Base-by-base conservation (phyloP, 1,284 basidiomycete genomes). In the Tilletia walkeri region DNA sequence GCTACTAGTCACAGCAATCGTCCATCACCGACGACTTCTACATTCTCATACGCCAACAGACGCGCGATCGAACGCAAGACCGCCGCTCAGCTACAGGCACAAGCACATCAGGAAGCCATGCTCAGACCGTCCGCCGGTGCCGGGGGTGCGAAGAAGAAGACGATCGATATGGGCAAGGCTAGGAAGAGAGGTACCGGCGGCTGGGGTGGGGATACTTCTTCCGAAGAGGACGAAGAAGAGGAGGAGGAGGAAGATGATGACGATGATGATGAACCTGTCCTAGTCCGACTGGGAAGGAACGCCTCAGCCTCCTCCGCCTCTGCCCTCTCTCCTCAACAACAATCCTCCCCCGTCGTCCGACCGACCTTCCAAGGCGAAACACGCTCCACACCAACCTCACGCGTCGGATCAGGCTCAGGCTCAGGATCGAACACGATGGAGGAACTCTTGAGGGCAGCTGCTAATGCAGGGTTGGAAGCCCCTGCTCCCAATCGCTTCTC, bases 151-250 rank as follows among this genome's bases (percentile, higher is more conserved):
- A 14, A 54, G 63, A 76, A 77, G 70, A 71, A 67, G 48, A 77
- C 76, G 67, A 73, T 50, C 50, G 69, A 50, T 69, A 61, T 61
- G 56, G 56, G 56, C n/a, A 16, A 41, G n/a, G 63, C 63, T 24
- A 69, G 71, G 54, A 67, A 72, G 50, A 71, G 73, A 30, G 56
- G 56, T n/a, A 36, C 54, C 6, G 66, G 67, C 20, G 72, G 69
- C 12, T 78, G 78, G 77, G 77, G 71, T 18, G 74, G 75, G 49
- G 78, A 80, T 67, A 74, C 74, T 24, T 74, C 74, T 65, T 76
- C 76, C 47, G 77, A 78, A 14, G 77, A 79, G 12, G 78, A 80
- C 0, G 79, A 80, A 4, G 78, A 80, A n/a, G 78, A 80, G 14
- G 79, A 80, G 4, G 78, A 80, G n/a, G 78, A 79, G 45, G 75